Conservation (phyloP, 2,329 filamentous ascomycete genomes). For the Cladosporium colombiae region DNA sequence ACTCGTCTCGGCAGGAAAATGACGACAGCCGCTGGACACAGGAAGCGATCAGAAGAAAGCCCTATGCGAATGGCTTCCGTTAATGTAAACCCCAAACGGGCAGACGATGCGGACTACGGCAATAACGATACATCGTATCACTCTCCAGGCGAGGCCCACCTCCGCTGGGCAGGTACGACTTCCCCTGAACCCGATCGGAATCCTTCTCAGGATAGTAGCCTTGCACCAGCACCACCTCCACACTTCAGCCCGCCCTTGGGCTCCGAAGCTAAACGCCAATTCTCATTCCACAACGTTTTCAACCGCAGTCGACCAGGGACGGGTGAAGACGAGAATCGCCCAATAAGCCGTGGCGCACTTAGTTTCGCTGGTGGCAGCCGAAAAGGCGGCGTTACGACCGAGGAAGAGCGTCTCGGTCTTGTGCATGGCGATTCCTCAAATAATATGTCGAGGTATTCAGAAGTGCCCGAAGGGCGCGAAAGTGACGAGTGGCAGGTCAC, state of each 20-base stretch:
- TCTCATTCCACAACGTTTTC: conserved; percentile 90
- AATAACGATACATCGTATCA: conserved; percentile 53
- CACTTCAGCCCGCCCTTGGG: conserved; percentile 38
- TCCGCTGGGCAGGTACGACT: conserved; percentile 50
- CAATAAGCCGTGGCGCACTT: conserved; percentile 37
- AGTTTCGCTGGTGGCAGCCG: conserved; percentile 34
- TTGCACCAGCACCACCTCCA: conserved; percentile 58
- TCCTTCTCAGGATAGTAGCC: conserved; percentile 45
- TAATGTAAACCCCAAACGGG: conserved; percentile 32
- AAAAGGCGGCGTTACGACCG: conserved; percentile 33
- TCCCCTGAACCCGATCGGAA: conserved; percentile 40
- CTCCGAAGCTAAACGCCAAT: conserved; percentile 65
- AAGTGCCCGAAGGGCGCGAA: conserved; percentile 22
- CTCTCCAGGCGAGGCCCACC: conserved; percentile 40
- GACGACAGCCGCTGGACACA: conserved; percentile 14
- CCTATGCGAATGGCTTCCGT: conserved; percentile 40
- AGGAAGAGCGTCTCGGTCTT: conserved; percentile 41
- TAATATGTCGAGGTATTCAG: conserved; percentile 23
- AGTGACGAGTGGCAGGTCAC: conserved; percentile 39
- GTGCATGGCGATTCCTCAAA: conserved; percentile 37
- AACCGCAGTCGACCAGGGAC: conserved; percentile 51
- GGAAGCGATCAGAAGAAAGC: conserved; percentile 30
- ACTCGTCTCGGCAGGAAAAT: conserved; percentile 34
- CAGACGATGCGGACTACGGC: conserved; percentile 43
- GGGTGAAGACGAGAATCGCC: conserved; percentile 31